Evolutionary conservation across 2,329 filamentous ascomycete species (phyloP), one percentile per base, ranked within the genome.

Genomic region (Rhytidhysteron rufulum): DNA sequence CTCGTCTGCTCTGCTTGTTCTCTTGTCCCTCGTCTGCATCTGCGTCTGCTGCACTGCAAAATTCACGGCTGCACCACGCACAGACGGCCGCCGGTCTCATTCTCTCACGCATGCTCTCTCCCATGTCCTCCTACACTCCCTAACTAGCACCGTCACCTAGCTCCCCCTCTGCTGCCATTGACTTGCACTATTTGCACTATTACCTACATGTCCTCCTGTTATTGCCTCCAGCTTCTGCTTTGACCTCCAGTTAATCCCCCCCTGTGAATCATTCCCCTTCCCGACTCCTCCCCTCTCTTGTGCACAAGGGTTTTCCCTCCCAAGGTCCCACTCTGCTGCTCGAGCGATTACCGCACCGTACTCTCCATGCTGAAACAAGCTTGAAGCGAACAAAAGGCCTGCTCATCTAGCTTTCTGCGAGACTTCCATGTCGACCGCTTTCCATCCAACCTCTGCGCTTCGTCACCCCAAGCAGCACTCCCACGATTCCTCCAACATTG

Each of bases 301-400:
- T 17, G 13, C 5, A 13, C 16, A 3, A 29, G 35, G 24, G 24
- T 30, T 5, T 16, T 17, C 10, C 20, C n/a, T n/a, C 27, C 34
- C 21, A 15, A 36, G 34, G n/a, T 29, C 35, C 25, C 25, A 29
- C 7, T 30, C 24, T 30, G 7, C 24, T 37, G 6, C 35, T 20
- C 30, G 45, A 49, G 48, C 49, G 50, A 50, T 51, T 51, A 51
- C 49, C 51, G 39, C 46, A 40, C 47, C 21, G 33, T 50, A 53
- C 50, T 57, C 52, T 62, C 43, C 43, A 61, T 63, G 56, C 58
- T 65, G 62, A 65, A 65, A 65, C 62, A 55, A 56, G 52, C 50
- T 54, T 65, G 62, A 65, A 54, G 60, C 60, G 56, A 61, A 54
- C 57, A 42, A 58, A 60, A 54, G 50, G 48, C 55, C 51, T 51